Conservation (phyloP, 176 grass and related monocot species). For the Phoenix dactylifera region DNA sequence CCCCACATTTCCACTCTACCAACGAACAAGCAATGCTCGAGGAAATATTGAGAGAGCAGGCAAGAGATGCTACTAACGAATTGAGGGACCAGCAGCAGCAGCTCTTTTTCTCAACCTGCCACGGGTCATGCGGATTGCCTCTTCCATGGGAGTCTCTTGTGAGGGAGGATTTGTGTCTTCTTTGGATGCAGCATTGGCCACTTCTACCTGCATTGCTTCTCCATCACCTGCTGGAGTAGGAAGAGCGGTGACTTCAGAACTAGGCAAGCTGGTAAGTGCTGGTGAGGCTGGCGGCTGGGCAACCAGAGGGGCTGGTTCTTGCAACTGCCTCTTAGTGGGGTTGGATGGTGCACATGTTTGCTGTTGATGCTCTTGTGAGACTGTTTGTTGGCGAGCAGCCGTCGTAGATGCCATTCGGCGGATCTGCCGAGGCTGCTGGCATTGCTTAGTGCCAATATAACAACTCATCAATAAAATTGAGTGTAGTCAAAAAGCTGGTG, state of each 20-base stretch:
- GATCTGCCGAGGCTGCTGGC: conserved; percentile 32
- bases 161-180: conserved; percentile 25
- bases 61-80: neutral
- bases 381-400: conserved; percentile 30
- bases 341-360: conserved; percentile 26
- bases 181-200: conserved; percentile 7
- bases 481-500: no score
- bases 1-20: no score
- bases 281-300: conserved; percentile 2
- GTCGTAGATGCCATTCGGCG: conserved; percentile 35
- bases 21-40: no score
- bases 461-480: no score
- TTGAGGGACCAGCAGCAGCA: conserved; percentile 11
- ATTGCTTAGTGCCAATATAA: conserved; percentile 2
- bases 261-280: neutral
- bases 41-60: neutral
- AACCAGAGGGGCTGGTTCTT: conserved; percentile 7
- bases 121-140: conserved; percentile 68
- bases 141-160: conserved; percentile 73
- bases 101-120: conserved; percentile 65
- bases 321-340: conserved; percentile 7
- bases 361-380: conserved; percentile 46
- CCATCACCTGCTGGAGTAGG: conserved; percentile 19
- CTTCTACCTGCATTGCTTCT: conserved; percentile 20
- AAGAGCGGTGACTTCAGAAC: neutral